A percentile compares a stretch with the other conserved stretches of the same genome.
These are phyloP conservation scores for Gremmenia infestans DNA, from an alignment of 2,329 filamentous ascomycete genomes.

Conservation along the genomic window DNA sequence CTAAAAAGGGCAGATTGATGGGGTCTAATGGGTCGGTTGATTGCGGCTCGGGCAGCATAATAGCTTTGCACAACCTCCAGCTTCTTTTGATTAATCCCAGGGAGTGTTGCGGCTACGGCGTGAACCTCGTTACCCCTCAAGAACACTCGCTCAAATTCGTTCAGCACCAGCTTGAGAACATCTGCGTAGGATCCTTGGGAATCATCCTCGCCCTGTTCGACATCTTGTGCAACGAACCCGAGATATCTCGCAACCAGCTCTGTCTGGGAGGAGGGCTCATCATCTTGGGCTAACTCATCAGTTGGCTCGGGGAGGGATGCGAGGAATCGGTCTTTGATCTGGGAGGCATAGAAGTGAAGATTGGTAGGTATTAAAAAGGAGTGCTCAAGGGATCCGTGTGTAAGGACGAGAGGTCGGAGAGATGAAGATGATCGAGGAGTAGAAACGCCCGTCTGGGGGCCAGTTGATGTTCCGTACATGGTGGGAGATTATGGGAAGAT, in stretches of 20 bases:
- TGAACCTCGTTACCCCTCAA: slow-evolving; percentile 95
- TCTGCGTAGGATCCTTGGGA: slow-evolving; percentile 84
- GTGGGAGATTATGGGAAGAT: slow-evolving; percentile 30
- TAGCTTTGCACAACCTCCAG: slow-evolving; percentile 84
- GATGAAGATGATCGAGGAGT: slow-evolving; percentile 93
- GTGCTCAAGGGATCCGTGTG: slow-evolving; percentile 92
- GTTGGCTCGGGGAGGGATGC: slow-evolving; percentile 83
- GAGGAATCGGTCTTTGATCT: slow-evolving; percentile 87
- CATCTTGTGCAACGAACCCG: slow-evolving; percentile 80
- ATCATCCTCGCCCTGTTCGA: slow-evolving; percentile 89
- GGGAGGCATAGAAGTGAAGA: slow-evolving; percentile 91
- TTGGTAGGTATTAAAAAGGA: slow-evolving; percentile 93
- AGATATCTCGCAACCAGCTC: slow-evolving; percentile 94
- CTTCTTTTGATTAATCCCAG: slow-evolving; percentile 92
- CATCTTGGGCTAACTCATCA: slow-evolving; percentile 95
- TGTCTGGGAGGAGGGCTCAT: slow-evolving; percentile 92
- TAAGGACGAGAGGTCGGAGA: slow-evolving; percentile 82
- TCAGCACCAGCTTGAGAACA: slow-evolving; percentile 84
- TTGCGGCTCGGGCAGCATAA: slow-evolving; percentile 80
- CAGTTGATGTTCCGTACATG: slow-evolving; percentile 83
- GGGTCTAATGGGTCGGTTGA: slow-evolving; percentile 79
- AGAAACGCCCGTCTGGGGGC: slow-evolving; percentile 91
- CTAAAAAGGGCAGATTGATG: slow-evolving; percentile 92
- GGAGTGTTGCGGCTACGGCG: slow-evolving; percentile 76
- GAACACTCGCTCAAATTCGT: slow-evolving; percentile 95